These are phyloP conservation scores for Hyphopichia wangnamkhiaoensis DNA, from an alignment of 1,139 yeast genomes.

Conservation along the genomic window DNA sequence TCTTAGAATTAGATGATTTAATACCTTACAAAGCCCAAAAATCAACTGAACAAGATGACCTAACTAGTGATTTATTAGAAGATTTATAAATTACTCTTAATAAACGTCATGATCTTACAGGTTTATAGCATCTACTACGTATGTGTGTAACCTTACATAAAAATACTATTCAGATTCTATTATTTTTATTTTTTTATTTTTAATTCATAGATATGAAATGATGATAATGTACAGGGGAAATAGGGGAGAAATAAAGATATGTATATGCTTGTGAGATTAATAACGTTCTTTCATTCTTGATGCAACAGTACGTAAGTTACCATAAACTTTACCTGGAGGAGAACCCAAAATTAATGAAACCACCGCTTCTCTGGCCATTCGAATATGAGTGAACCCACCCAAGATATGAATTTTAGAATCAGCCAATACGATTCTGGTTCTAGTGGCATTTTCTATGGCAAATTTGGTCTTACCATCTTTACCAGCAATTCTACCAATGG, in stretches of 20 bases:
- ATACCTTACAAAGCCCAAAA: conserved; percentile 57
- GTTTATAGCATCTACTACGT: no score
- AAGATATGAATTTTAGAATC: conserved; percentile 94
- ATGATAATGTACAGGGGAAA: conserved; percentile 1
- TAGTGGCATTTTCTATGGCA: conserved; percentile 96
- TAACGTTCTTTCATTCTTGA: conserved; percentile 96
- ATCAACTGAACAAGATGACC: conserved; percentile 51
- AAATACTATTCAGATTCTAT: no score
- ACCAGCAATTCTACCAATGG: conserved; percentile 99
- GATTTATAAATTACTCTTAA: conserved; percentile 17
- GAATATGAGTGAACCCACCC: conserved; percentile 95
- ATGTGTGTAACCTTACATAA: no score
- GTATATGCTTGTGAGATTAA: conserved; percentile 26
- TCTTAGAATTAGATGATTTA: conserved; percentile 57
- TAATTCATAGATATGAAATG: neutral
- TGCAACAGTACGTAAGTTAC: conserved; percentile 94
- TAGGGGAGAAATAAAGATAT: neutral
- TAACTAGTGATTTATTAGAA: conserved; percentile 39
- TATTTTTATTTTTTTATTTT: neutral
- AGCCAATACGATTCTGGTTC: conserved; percentile 96
- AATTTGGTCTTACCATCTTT: conserved; percentile 98
- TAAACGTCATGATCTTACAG: no score
- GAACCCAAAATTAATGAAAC: conserved; percentile 94
- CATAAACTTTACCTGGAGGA: conserved; percentile 98
- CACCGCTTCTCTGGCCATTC: conserved; percentile 97